Conservation (phyloP, 2,329 filamentous ascomycete genomes). For the Exophiala mesophila region DNA sequence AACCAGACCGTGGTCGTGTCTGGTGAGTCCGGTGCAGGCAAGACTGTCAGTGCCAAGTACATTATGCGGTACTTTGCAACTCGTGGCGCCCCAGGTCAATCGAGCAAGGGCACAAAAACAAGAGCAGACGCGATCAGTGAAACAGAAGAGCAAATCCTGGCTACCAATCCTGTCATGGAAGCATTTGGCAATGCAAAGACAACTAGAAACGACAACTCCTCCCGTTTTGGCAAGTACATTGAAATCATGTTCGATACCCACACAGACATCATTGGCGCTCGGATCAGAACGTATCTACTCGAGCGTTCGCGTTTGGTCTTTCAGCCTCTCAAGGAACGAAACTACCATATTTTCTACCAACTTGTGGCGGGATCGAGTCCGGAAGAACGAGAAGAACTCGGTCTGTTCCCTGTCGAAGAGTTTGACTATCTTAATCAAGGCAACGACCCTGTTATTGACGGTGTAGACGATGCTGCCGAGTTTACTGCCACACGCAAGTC, state of each 20-base stretch:
- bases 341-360: slow-evolving; percentile 99
- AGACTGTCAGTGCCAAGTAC: slow-evolving; percentile 99
- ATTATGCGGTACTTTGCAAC: slow-evolving; percentile 99
- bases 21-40: slow-evolving; percentile 95
- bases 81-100: slow-evolving; percentile 85
- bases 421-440: slow-evolving; percentile 97
- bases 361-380: slow-evolving; percentile 88
- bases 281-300: slow-evolving; percentile 91
- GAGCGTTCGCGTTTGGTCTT: slow-evolving; percentile 95
- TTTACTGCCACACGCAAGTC: slow-evolving; percentile 85
- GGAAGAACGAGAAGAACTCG: slow-evolving; percentile 71
- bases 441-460: slow-evolving; percentile 82
- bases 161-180: slow-evolving; percentile 99
- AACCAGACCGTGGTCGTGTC: slow-evolving; percentile 99
- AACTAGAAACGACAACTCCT: slow-evolving; percentile 99
- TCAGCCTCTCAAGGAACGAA: slow-evolving; percentile 93
- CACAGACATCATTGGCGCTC: slow-evolving; percentile 95
- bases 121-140: slow-evolving; percentile 77
- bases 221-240: slow-evolving; percentile 98
- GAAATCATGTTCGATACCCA: slow-evolving; percentile 98
- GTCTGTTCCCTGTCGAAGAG: slow-evolving; percentile 75
- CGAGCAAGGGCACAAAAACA: slow-evolving; percentile 71
- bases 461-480: slow-evolving; percentile 91
- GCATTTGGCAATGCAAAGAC: slow-evolving; percentile 99
- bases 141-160: slow-evolving; percentile 96